Conservation (phyloP, 2,329 filamentous ascomycete genomes). For the Tolypocladium cylindrosporum region DNA sequence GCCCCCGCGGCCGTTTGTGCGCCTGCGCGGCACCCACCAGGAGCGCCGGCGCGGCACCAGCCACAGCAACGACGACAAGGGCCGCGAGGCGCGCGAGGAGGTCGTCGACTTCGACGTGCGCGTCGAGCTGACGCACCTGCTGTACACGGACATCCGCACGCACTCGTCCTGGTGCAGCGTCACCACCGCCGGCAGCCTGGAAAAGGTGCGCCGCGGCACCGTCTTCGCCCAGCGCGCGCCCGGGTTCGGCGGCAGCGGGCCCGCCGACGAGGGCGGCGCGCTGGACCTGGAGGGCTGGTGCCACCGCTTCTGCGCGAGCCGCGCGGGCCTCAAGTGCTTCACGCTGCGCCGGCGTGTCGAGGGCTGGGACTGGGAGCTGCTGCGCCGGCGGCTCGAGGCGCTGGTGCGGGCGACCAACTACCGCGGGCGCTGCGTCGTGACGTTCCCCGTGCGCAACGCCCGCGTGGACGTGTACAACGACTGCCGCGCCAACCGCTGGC, state of each 20-base stretch:
- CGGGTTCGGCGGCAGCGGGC: constrained; percentile 22
- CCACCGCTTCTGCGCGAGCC: constrained; percentile 52
- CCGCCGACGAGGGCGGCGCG: constrained; percentile 17
- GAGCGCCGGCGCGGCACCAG: constrained; percentile 19
- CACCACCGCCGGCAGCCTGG: constrained; percentile 44
- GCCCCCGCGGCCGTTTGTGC: constrained; percentile 44
- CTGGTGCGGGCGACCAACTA: constrained; percentile 58
- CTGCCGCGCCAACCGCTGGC: constrained; percentile 53
- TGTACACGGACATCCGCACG: constrained; percentile 35
- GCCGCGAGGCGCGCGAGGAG: constrained; percentile 35
- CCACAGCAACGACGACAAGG: constrained; percentile 15
- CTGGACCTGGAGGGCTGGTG: constrained; percentile 50
- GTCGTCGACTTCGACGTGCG: constrained; percentile 50
- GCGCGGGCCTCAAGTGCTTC: constrained; percentile 47
- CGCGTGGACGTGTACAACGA: constrained; percentile 55
- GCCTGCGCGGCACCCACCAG: constrained; percentile 42
- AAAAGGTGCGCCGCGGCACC: constrained; percentile 56
- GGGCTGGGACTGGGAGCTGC: constrained; percentile 48
- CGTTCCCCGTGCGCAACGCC: constrained; percentile 47
- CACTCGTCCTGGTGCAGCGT: constrained; percentile 32
- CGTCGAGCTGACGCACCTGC: constrained; percentile 48
- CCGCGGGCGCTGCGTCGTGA: constrained; percentile 47
- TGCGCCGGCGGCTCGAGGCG: constrained; percentile 42
- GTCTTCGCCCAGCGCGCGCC: constrained; percentile 42
- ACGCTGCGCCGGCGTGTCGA: constrained; percentile 39